Evolutionary conservation across 352 stramenopile genomes (phyloP), one percentile per base, ranked within the genome.

Genomic region (Globisporangium acanthophoron): DNA sequence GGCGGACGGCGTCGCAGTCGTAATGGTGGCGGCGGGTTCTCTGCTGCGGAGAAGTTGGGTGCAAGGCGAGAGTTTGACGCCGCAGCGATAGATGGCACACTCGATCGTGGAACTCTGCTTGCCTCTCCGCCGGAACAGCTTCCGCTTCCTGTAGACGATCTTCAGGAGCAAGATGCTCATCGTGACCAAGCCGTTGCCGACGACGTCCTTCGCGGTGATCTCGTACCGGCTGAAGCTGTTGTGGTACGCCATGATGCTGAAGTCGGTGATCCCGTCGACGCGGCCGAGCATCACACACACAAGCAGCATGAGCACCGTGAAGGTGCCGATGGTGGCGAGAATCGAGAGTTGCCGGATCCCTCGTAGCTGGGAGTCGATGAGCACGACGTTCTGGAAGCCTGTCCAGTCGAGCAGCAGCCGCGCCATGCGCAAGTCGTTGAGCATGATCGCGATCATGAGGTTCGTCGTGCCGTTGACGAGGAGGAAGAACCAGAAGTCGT

Each of bases 401-500:
- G 68, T 50, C 58, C 60, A 66, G 52, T 73, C 67, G 16, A 78
- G 52, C 12, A 75, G 11, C 35, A 66, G 31, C 0, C 65, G 64
- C 2, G 64, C 12, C 16, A 51, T 64, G 3, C 70, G 64, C 27
- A 75, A 43, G 58, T 78, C 70, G 12, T 54, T 59, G 7, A 75
- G 58, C 15, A 71, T 63, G 45, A 62, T 56, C 8, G 61, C 63
- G 47, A 66, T 61, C 8, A 64, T 69, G 18, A 75, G 24, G 11
- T 57, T 59, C 20, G 69, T 71, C 5, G 64, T 50, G 13, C 53
- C 62, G 16, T 66, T 65, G 11, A 74, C 64, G 27, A 59, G 54
- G 43, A 63, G 59, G 43, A 76, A 78, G 52, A 74, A 78, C 69
- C 64, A 78, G 44, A 78, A 73, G 29, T 80, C 70, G 47, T 78